Conservation (phyloP, 2,329 filamentous ascomycete species). For the Aspergillus novoparasiticus region DNA sequence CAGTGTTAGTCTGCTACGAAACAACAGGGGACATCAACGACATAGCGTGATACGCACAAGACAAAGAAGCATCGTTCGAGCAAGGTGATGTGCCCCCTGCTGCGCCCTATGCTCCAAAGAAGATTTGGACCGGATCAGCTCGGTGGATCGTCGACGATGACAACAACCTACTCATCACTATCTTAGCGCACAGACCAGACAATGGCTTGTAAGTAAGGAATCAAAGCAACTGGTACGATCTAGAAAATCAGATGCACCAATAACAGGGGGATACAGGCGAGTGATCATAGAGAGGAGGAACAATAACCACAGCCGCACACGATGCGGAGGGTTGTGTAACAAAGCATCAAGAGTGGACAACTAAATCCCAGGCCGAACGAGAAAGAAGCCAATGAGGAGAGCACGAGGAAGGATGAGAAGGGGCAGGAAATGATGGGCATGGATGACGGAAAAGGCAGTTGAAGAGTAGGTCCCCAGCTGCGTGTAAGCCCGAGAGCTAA, state of each 20-base stretch:
- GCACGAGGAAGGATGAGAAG: neutral
- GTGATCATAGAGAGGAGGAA: neutral
- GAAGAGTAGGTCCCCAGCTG: constrained; percentile 3
- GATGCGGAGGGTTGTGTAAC: neutral
- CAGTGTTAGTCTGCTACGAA: constrained; percentile 2
- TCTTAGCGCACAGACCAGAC: constrained; percentile 12
- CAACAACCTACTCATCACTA: constrained; percentile 9
- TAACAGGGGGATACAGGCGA: neutral
- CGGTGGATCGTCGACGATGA: constrained; percentile 10
- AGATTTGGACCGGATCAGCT: constrained; percentile 10
- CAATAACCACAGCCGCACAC: neutral
- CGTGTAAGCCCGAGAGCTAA: constrained; percentile 1
- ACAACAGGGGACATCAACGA: neutral
- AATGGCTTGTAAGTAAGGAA: neutral
- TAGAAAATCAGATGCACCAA: constrained; percentile 6
- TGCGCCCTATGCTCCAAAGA: constrained; percentile 5
- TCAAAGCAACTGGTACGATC: neutral
- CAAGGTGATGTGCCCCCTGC: constrained; percentile 7
- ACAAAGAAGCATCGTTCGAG: constrained; percentile 19
- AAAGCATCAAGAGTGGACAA: constrained; percentile 4
- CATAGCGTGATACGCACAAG: constrained; percentile 14
- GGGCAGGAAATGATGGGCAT: neutral
- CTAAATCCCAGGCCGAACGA: neutral
- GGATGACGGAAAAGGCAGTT: neutral
- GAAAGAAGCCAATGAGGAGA: constrained; percentile 1